Evolutionary conservation across 2,329 filamentous ascomycete species (phyloP), one percentile per base, ranked within the genome.

Genomic region (Colletotrichum horii): DNA sequence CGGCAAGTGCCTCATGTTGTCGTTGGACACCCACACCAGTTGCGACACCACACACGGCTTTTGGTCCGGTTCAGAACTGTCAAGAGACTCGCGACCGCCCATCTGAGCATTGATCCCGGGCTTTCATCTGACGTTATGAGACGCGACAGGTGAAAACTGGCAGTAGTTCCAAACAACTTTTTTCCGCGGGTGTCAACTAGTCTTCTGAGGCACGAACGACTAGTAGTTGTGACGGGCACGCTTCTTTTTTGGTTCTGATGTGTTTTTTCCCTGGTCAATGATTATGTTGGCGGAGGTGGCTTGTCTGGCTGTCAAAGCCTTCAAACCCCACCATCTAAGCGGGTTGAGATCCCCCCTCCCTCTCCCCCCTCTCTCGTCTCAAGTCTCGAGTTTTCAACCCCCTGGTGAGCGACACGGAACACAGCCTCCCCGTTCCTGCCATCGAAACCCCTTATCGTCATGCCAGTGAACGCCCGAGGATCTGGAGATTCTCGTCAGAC

Each of bases 341-440:
- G 52, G 58, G 43, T 52, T 30, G 66, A 16, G 8, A 61, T 61
- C 71, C 30, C 36, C 24, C 71, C 8, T 22, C 38, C 67, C 61
- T n/a, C n/a, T n/a, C n/a, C 22, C 38, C 48, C 38, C 43, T 52
- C 43, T 52, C 64, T 64, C 64, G 64, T 73, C 73, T 75, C 70
- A 75, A 30, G 26, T 75, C 22, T 38, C n/a, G 43, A 52, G 11
- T 52, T 22, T 22, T 52, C 43, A 52, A 48, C 19, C 22, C 61
- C 72, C 72, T 67, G 28, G 56, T 22, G 30, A 67, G 36, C 19
- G 38, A 32, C 64, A 48, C 64, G 64, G 69, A 69, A 65, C 70
- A 73, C 64, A 60, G 73, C 70, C 70, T 68, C 70, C 34, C 56
- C 69, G 70, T 73, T 73, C 56, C 43, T 52, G n/a, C 61, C 19